Conservation (phyloP, 768 basidiomycete genomes). For the Collybia sordida region DNA sequence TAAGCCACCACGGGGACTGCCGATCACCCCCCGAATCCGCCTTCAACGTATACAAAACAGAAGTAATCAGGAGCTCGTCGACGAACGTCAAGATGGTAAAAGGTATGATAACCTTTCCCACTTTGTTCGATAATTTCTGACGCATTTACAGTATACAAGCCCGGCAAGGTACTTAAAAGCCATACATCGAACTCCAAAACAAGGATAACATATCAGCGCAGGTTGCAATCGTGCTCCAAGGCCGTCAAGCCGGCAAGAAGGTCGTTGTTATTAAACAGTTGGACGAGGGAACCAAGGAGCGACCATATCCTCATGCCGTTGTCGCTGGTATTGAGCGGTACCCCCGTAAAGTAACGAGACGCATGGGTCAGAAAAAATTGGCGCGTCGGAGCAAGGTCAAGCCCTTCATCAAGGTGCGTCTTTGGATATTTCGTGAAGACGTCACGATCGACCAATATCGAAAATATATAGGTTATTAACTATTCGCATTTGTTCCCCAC, state of each 20-base stretch:
- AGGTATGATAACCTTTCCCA: slow-evolving; percentile 35
- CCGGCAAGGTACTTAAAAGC: slow-evolving; percentile 70
- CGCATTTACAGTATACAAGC: slow-evolving; percentile 75
- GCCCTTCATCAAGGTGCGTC: slow-evolving; percentile 96
- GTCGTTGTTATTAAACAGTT: slow-evolving; percentile 98
- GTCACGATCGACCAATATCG: neutral
- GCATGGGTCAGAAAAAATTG: slow-evolving; percentile 96
- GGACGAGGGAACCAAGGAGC: slow-evolving; percentile 96
- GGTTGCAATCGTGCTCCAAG: slow-evolving; percentile 97
- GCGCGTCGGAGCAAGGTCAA: slow-evolving; percentile 94
- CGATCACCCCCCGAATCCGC: slow-evolving; percentile 26
- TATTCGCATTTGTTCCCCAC: slow-evolving; percentile 99
- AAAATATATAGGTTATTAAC: slow-evolving; percentile 71
- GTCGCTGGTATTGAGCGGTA: slow-evolving; percentile 98
- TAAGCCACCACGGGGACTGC: slow-evolving; percentile 44
- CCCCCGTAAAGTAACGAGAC: slow-evolving; percentile 95
- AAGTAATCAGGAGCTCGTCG: slow-evolving; percentile 44
- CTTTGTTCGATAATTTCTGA: slow-evolving; percentile 12
- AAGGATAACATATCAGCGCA: slow-evolving; percentile 24
- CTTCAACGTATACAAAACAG: slow-evolving; percentile 25
- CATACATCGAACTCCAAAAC: neutral
- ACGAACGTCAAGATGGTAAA: slow-evolving; percentile 55
- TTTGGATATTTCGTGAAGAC: neutral
- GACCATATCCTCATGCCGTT: slow-evolving; percentile 96
- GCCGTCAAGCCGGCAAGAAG: slow-evolving; percentile 99